Base-by-base conservation (phyloP, 495 filamentous ascomycete genomes). In the Podospora fimiseda region DNA sequence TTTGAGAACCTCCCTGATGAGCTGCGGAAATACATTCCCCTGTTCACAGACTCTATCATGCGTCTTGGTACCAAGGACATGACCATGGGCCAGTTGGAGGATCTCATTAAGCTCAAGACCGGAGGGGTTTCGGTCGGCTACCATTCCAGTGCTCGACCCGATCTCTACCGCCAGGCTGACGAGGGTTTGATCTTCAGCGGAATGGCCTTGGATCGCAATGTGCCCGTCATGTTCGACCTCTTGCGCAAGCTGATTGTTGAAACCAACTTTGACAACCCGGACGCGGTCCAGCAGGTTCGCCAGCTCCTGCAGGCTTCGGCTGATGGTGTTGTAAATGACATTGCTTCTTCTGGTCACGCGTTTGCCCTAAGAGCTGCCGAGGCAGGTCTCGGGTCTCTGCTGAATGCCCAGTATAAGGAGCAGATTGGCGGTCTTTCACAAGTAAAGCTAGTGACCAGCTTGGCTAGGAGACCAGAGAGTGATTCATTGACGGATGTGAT, bases 11-110 rank as follows among this genome's bases (percentile, higher is more conserved):
- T 98, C 21, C 93, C 94, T 0, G 84, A 89, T 58, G 88, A 96
- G 19, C 78, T 98, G 22, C 80, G 94, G 33, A 71, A 86, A 53
- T 74, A 95, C 47, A 83, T 97, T 58, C 94, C 93, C 1, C 70
- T 98, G 9, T 98, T 97, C 64, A 89, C 87, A 30, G 90, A 95
- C 64, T 84, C 88, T 9, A 84, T 98, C 37, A 89, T 96, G 85
- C 83, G 93, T 22, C 74, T 98, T 13, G 93, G 93, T 20, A 97
- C 93, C 9, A 84, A 85, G 49, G 80, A 84, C 51, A 86, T 83
- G 73, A 81, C 87, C 0, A 96, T 96, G 89, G 94, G 96, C 65
- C 80, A 96, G 63, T 79, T 96, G 39, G 93, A 98, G 66, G 93
- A 96, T 64, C 70, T 89, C 38, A 96, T 97, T 62, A 96, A 95